A percentile compares a stretch with the other conserved stretches of the same genome.
Conservation (phyloP, 371 early-diverging fungal species). For the Mortierella sp. region DNA sequence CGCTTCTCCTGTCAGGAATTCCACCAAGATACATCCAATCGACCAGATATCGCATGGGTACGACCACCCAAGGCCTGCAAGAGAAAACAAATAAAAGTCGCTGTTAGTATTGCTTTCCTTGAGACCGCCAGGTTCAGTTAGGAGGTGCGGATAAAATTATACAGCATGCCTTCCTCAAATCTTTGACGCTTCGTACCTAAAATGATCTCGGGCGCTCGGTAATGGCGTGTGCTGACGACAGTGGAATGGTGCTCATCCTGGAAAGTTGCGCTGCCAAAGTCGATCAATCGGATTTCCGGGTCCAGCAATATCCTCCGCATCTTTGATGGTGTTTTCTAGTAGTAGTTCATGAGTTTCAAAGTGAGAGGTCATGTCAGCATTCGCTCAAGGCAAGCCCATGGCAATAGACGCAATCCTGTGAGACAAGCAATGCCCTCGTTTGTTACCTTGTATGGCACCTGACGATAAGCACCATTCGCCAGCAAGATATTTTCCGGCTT, state of each 20-base stretch:
- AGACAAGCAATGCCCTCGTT: background rate
- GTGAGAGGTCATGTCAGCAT: background rate
- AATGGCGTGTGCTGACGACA: slow-evolving; percentile 94
- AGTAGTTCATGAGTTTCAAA: background rate
- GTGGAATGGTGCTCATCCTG: slow-evolving; percentile 92
- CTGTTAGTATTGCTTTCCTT: background rate
- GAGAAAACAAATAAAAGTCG: no score
- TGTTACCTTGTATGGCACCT: slow-evolving; percentile 44
- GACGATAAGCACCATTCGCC: slow-evolving; percentile 57
- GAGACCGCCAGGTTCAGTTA: background rate
- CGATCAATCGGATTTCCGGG: slow-evolving; percentile 92
- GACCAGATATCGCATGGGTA: slow-evolving; percentile 99
- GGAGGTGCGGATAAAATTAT: background rate
- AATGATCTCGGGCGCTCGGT: slow-evolving; percentile 98
- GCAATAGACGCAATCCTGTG: no score
- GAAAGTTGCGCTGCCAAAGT: slow-evolving; percentile 97
- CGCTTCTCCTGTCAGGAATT: slow-evolving; percentile 95
- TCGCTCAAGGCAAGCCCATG: background rate
- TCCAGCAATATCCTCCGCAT: slow-evolving; percentile 72
- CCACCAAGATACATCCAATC: slow-evolving; percentile 95
- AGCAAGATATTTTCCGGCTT: slow-evolving; percentile 93
- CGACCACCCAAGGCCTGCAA: slow-evolving; percentile 87
- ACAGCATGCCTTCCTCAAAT: no score
- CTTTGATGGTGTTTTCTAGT: slow-evolving; percentile 38
- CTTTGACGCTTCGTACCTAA: slow-evolving; percentile 62